Evolutionary conservation across 495 filamentous ascomycete genomes (phyloP).

Genomic region (Lasiosphaeria hispida): DNA sequence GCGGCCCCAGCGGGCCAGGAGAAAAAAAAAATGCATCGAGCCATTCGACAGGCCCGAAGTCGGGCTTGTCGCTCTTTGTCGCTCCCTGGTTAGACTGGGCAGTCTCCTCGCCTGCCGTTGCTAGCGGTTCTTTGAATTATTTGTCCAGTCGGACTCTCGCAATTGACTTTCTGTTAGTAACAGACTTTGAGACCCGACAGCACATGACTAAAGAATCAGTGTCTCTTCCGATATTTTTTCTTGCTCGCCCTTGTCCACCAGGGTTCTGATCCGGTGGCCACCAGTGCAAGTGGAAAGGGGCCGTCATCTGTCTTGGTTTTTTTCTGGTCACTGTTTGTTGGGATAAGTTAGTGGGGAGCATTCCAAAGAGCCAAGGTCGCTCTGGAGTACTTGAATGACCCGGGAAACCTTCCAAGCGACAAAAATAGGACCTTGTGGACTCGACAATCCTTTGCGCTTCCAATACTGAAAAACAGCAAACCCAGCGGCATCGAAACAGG

Average conservation of each 20-base stretch:
- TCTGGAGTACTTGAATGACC: too few species aligned
- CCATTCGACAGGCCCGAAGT: constrained; percentile 25
- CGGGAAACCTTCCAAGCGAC: too few species aligned
- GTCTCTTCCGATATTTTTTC: constrained; percentile 2
- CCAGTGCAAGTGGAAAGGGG: background rate
- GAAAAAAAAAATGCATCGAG: background rate
- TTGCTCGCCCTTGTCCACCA: constrained; percentile 3
- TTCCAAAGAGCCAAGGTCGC: too few species aligned
- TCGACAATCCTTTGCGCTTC: background rate
- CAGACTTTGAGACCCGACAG: constrained; percentile 14
- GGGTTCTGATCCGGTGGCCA: background rate
- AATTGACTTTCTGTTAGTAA: constrained; percentile 35
- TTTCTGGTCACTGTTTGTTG: too few species aligned
- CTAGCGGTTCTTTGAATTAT: constrained; percentile 17
- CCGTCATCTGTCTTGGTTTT: background rate
- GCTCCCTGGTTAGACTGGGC: background rate
- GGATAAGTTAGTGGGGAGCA: too few species aligned
- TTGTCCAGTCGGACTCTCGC: constrained; percentile 29
- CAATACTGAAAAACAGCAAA: too few species aligned
- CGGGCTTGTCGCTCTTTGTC: constrained; percentile 15
- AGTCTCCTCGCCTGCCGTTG: background rate
- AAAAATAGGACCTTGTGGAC: background rate
- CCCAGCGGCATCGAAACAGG: background rate
- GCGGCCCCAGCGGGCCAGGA: background rate
- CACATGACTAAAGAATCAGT: constrained; percentile 25